Evolutionary conservation across 148 eudicot genomes (phyloP), one percentile per base, ranked within the genome.

Genomic region (Nepenthes mirabilis): DNA sequence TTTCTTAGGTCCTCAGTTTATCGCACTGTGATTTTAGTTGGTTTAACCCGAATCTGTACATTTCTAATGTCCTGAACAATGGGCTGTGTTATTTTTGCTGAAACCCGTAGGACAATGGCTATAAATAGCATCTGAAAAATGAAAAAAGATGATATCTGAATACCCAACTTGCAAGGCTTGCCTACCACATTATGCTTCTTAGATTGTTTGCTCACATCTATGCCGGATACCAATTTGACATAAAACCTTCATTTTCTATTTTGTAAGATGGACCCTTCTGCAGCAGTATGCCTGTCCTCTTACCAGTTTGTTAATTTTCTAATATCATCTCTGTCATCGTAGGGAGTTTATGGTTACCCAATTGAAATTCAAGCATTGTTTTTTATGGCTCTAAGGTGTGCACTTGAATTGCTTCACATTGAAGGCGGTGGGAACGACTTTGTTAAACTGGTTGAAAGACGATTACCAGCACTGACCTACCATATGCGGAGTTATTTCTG

Each of bases 401-500:
- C 83, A 33, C 57, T 72, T 40, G 52, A 51, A 52, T 71, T 79
- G 3, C 70, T 76, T 12, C 72, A 68, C 55, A 48, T 54, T 8
- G 76, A 76, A 43, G 72, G 53, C 1, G 80, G 68, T 47, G 72
- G 73, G 14, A 60, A 64, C 1, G 76, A 72, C 34, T 71, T 43
- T 14, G 34, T 60, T 3, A 69, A 68, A 32, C 13, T 52, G 54
- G 51, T 72, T 49, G 56, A 33, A 11, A 64, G 61, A 54, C 80
- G 80, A 47, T 68, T 76, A 11, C 69, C 72, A 11, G 80, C 80
- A 3, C 60, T 76, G 36, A 76, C 73, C 59, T 76, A 34, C 43
- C 80, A 76, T 72, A 76, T 76, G 80, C 56, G 80, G 56, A 76
- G 49, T 52, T 76, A 76, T 52, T 76, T 71, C 52, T 76, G 80